Percentiles rank a stretch among this genome's conserved stretches.
Conservation (phyloP, 129 eudicot genomes). For the Erigeron canadensis region DNA sequence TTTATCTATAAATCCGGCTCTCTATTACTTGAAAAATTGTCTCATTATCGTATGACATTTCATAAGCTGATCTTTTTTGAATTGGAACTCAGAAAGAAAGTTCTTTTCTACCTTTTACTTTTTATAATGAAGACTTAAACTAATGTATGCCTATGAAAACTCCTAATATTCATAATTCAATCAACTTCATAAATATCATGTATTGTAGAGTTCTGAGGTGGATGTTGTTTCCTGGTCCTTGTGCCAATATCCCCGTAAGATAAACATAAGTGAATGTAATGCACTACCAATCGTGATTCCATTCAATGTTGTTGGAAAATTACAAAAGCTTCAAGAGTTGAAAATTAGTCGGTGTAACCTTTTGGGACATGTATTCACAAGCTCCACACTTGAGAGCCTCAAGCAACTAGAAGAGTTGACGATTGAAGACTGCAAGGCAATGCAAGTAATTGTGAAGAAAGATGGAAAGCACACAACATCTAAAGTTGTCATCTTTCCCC, state of each 20-base stretch:
- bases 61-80: too few relatives aligned
- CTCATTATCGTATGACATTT: too few relatives aligned
- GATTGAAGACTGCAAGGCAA: not conserved
- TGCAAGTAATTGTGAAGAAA: slow-evolving; percentile 5
- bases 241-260: not conserved
- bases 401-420: not conserved
- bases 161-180: not conserved
- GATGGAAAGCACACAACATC: not conserved
- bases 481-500: not conserved
- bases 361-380: not conserved
- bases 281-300: not conserved
- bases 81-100: not conserved
- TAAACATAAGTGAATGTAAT: not conserved
- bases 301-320: not conserved
- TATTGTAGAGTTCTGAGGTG: not conserved
- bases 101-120: not conserved
- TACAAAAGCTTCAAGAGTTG: not conserved
- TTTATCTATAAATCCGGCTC: not conserved
- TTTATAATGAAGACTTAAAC: not conserved
- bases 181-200: not conserved
- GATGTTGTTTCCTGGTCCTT: not conserved
- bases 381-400: slow-evolving; percentile 5
- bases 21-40: not conserved
- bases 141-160: not conserved
- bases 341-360: not conserved